Conservation (phyloP, 768 basidiomycete genomes). For the Xerocomellus amylosporus region DNA sequence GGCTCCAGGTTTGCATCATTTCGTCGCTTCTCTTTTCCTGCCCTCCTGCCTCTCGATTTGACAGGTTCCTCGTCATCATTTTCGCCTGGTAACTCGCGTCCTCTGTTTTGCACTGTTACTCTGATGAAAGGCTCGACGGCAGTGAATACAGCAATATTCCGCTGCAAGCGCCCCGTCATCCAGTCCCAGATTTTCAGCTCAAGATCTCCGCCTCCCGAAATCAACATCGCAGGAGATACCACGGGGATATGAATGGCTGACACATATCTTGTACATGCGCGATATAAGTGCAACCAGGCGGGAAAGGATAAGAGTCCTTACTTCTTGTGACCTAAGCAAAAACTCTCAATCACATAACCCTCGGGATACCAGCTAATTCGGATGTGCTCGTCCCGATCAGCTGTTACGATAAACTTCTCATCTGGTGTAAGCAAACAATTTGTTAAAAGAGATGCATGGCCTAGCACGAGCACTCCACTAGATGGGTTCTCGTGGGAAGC, state of each 20-base stretch:
- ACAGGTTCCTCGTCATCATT: constrained; percentile 19
- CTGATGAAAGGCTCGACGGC: constrained; percentile 47
- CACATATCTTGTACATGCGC: constrained; percentile 57
- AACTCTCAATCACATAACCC: constrained; percentile 82
- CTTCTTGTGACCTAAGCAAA: constrained; percentile 83
- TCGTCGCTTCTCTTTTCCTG: constrained; percentile 23
- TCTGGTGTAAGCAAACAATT: constrained; percentile 64
- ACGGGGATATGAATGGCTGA: constrained; percentile 73
- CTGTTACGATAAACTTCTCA: constrained; percentile 76
- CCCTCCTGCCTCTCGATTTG: constrained; percentile 13
- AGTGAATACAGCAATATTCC: constrained; percentile 51
- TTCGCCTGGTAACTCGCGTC: constrained; percentile 29
- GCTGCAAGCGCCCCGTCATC: constrained; percentile 55
- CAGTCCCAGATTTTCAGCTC: constrained; percentile 78
- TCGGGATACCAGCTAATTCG: constrained; percentile 87
- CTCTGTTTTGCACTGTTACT: constrained; percentile 33
- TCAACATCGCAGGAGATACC: constrained; percentile 45
- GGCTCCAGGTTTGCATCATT: constrained; percentile 21
- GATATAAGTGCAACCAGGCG: not conserved
- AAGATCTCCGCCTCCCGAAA: constrained; percentile 89
- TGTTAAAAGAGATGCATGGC: constrained; percentile 87
- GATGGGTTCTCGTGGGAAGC: constrained; percentile 70
- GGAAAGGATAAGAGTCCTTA: constrained; percentile 34
- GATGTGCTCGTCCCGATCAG: constrained; percentile 95
- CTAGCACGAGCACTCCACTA: constrained; percentile 68